Evolutionary conservation across 2,329 filamentous ascomycete species (phyloP).

Genomic region (Colletotrichum sp.): DNA sequence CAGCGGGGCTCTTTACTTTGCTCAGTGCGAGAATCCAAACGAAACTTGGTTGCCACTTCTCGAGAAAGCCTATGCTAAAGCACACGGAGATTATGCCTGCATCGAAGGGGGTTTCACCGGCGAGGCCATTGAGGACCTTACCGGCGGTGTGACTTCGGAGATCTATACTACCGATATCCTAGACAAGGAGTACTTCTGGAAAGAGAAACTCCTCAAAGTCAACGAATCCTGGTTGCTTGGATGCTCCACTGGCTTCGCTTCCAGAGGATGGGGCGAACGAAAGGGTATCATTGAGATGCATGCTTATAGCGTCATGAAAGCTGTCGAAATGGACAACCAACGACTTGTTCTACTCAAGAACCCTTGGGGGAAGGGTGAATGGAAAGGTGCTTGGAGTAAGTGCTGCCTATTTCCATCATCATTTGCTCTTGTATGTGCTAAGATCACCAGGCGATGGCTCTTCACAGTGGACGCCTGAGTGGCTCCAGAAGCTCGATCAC

Average conservation of each 20-base stretch:
- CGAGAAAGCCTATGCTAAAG: conserved; percentile 82
- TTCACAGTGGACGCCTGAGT: conserved; percentile 75
- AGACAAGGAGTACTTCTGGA: conserved; percentile 75
- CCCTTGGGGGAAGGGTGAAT: conserved; percentile 82
- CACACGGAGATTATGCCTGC: conserved; percentile 77
- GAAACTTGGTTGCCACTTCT: conserved; percentile 82
- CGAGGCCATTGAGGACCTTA: conserved; percentile 64
- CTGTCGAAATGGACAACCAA: conserved; percentile 62
- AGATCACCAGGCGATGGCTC: conserved; percentile 63
- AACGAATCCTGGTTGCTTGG: conserved; percentile 79
- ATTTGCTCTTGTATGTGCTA: not conserved
- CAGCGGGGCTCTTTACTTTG: conserved; percentile 77
- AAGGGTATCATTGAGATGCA: conserved; percentile 64
- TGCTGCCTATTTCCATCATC: not conserved
- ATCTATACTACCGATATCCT: conserved; percentile 71
- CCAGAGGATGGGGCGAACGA: conserved; percentile 49
- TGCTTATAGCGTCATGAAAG: conserved; percentile 65
- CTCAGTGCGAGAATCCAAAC: conserved; percentile 74
- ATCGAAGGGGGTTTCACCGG: conserved; percentile 74
- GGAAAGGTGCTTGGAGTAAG: conserved; percentile 77
- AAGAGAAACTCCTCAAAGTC: conserved; percentile 75
- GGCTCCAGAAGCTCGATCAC: conserved; percentile 69
- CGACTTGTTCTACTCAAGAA: conserved; percentile 72
- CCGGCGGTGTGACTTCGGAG: conserved; percentile 70
- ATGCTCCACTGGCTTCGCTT: conserved; percentile 55